Conservation (phyloP, 2,329 filamentous ascomycete species). For the Macrophomina pseudophaseolina region DNA sequence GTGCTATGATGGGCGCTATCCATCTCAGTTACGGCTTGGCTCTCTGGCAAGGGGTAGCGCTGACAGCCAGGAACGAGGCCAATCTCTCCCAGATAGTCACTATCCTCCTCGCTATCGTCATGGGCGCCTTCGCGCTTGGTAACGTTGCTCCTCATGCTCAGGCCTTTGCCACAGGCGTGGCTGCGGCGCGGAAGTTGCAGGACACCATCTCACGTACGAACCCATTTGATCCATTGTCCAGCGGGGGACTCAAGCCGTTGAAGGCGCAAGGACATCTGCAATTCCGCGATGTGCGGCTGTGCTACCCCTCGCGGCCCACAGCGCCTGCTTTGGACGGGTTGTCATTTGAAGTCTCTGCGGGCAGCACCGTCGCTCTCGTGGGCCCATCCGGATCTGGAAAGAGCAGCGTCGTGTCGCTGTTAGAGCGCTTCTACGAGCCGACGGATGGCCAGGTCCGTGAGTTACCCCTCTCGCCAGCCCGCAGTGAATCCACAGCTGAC, state of each 20-base stretch:
- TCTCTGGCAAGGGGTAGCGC: not conserved
- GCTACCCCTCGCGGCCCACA: conserved; percentile 84
- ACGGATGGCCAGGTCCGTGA: too few relatives aligned
- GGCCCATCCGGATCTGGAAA: conserved; percentile 94
- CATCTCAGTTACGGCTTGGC: conserved; percentile 2
- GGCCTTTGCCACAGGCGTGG: not conserved
- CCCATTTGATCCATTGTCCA: not conserved
- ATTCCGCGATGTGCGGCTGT: conserved; percentile 91
- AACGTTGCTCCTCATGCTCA: not conserved
- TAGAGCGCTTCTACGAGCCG: conserved; percentile 89
- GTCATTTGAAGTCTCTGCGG: conserved; percentile 66
- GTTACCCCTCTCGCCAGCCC: too few relatives aligned
- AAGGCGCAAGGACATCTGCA: conserved; percentile 44
- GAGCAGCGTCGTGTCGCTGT: conserved; percentile 85
- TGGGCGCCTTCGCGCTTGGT: not conserved
- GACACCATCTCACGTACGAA: not conserved
- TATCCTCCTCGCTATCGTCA: not conserved
- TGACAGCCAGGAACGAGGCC: not conserved
- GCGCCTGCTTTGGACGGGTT: conserved; percentile 81
- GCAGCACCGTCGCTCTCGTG: conserved; percentile 86
- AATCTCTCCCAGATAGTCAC: not conserved
- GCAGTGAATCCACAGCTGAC: too few relatives aligned
- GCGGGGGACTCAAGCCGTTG: not conserved
- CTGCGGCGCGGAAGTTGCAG: not conserved
- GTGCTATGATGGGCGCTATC: not conserved